phyloP scores from a whole-genome alignment of 2,329 filamentous ascomycete genomes.

The Colletotrichum sublineola region DNA sequence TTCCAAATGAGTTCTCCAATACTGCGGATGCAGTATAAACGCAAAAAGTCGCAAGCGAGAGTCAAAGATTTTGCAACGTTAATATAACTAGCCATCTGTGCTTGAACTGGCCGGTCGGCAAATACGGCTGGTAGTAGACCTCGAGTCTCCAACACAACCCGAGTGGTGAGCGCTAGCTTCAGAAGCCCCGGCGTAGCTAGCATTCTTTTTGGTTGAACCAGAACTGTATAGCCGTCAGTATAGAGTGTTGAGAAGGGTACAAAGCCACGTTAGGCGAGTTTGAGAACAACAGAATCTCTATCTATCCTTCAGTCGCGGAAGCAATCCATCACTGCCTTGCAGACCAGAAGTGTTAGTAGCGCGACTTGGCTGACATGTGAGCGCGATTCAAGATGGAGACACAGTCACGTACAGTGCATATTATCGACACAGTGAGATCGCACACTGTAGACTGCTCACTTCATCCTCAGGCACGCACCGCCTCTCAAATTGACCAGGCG shows the following conservation, averaged over 20 bases:
- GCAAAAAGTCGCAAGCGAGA: neutral
- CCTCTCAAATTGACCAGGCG: slow-evolving; percentile 20
- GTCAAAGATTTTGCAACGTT: neutral
- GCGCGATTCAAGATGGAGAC: too few species aligned
- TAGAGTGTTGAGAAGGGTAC: neutral
- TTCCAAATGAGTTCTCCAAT: neutral
- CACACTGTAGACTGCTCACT: neutral
- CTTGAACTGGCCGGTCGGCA: neutral
- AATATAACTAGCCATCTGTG: neutral
- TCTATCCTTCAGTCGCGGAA: neutral
- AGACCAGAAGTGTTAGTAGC: neutral
- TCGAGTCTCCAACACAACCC: neutral
- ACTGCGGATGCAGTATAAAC: neutral
- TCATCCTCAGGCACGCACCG: slow-evolving; percentile 37
- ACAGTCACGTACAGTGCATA: neutral
- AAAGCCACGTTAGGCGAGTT: neutral
- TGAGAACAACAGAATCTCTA: neutral
- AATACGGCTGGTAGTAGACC: neutral
- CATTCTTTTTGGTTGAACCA: neutral
- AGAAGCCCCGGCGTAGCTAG: neutral
- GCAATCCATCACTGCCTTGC: neutral
- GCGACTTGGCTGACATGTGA: neutral
- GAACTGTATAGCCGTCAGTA: neutral
- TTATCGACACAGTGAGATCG: neutral
- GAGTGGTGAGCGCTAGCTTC: neutral